phyloP scores from a whole-genome alignment of 140 eudicot genomes.

The Cichorium intybus region DNA sequence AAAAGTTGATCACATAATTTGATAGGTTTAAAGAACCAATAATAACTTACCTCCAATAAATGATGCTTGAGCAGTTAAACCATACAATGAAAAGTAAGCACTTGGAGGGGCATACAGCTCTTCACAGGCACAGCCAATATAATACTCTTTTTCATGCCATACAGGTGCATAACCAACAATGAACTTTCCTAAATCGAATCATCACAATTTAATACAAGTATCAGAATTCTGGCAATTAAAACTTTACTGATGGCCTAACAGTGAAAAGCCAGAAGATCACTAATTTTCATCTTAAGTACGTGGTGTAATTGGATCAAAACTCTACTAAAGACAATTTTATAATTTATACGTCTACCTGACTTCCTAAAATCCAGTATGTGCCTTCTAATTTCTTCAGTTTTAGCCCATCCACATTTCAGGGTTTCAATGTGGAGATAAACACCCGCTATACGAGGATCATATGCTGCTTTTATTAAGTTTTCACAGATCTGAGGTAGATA shows the following conservation, averaged over 20 bases:
- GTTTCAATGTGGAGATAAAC: conserved; percentile 88
- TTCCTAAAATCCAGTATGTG: conserved; percentile 82
- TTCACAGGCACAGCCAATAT: conserved; percentile 81
- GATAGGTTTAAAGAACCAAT: no score
- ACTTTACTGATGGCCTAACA: no score
- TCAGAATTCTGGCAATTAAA: conserved; percentile 1
- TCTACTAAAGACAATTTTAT: background rate
- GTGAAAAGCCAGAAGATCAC: no score
- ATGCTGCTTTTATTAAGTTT: conserved; percentile 81
- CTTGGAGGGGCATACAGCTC: conserved; percentile 95
- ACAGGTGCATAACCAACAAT: conserved; percentile 66
- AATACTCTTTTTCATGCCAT: conserved; percentile 89
- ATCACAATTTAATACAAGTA: background rate
- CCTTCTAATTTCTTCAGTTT: conserved; percentile 78
- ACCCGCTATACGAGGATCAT: conserved; percentile 95
- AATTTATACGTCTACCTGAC: conserved; percentile 58
- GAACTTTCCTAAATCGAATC: conserved; percentile 58
- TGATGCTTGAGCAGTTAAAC: conserved; percentile 65
- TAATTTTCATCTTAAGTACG: no score
- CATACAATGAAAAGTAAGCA: conserved; percentile 84
- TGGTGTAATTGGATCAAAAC: no score
- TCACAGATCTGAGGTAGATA: conserved; percentile 92
- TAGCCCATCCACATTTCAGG: conserved; percentile 90
- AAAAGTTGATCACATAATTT: background rate
- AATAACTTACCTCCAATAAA: conserved; percentile 79